Evolutionary conservation across 345 rosid species (phyloP), one percentile per base, ranked within the genome.

Genomic region (Odontarrhena argentea): DNA sequence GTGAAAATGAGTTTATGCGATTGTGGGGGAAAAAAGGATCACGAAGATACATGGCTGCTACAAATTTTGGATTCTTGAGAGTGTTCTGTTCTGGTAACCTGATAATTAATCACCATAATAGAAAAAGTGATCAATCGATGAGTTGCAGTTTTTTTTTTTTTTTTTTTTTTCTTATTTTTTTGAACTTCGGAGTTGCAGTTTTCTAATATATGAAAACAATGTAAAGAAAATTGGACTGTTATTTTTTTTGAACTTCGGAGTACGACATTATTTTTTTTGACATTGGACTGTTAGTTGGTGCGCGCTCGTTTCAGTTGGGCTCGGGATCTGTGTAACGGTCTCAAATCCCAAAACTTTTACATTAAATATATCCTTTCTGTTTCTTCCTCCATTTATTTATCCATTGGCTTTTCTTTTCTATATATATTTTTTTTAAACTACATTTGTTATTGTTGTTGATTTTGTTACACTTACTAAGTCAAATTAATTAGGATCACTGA

Each of bases 311-410:
- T 62, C 56, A 70, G 74, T 54, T 62, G 63, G 55, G 63, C 38
- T 70, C 2, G 74, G 74, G 74, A 62, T 70, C 63, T 54, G 68
- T 70, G 63, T 45, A 53, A 54, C 60, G 13, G 54, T 60, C 67
- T 32, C 60, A 59, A 9, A 45, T 56, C 48, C 71, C 49, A 9
- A 51, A 40, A n/a, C 3, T 51, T 51, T 35, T 67, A 37, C 55
- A 55, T 46, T 45, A 4, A 4, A 9, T 36, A 18, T 18, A 18
- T 18, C 22, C 28, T 55, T 30, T 53, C 42, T 64, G 58, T 10
- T 64, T 64, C 30, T 15, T 51, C 14, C 40, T 50, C 8, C 4
- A 18, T 18, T 18, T 18, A 18, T 63, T 13, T 15, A 40, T 65
- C 12, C 6, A 42, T 53, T 3, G 34, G 6, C 34, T 41, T 32